These are phyloP conservation scores for Nicotiana sylvestris DNA, from an alignment of 257 asterid genomes.

Conservation along the genomic window DNA sequence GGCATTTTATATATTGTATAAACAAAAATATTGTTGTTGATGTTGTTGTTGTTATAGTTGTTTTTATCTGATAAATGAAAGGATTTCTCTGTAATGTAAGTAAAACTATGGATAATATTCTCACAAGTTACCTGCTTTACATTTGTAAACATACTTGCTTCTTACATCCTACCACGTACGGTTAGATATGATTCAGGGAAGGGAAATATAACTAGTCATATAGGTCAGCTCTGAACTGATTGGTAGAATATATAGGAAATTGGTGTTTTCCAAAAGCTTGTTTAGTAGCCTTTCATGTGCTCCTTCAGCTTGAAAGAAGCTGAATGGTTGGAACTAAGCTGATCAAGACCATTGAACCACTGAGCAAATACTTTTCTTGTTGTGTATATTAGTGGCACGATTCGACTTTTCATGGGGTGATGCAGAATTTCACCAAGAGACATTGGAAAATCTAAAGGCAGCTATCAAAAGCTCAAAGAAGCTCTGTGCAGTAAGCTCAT, in stretches of 20 bases:
- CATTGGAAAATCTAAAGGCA: constrained; percentile 80
- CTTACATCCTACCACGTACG: not conserved
- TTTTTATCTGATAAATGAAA: not conserved
- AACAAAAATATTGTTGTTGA: not conserved
- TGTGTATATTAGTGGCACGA: constrained; percentile 61
- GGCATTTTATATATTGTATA: not conserved
- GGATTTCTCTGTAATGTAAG: not conserved
- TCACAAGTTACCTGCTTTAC: not conserved
- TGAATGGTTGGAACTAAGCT: constrained; percentile 3
- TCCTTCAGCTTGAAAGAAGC: not conserved
- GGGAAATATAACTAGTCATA: not conserved
- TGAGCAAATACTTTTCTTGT: not conserved
- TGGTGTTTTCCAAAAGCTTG: not conserved
- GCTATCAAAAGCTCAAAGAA: constrained; percentile 66
- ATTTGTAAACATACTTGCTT: not conserved
- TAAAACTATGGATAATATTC: not conserved
- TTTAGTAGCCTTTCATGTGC: not conserved
- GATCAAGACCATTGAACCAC: not conserved
- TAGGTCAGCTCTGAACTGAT: not conserved
- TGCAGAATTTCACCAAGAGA: constrained; percentile 78
- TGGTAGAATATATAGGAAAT: not conserved
- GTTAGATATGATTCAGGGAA: not conserved
- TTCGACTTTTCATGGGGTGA: constrained; percentile 94
- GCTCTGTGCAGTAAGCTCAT: constrained; percentile 76
- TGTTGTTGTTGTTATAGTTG: not conserved